A percentile compares a stretch with the other conserved stretches of the same genome.
Conservation (phyloP, 176 grass and related monocot genomes). For the Phoenix dactylifera region DNA sequence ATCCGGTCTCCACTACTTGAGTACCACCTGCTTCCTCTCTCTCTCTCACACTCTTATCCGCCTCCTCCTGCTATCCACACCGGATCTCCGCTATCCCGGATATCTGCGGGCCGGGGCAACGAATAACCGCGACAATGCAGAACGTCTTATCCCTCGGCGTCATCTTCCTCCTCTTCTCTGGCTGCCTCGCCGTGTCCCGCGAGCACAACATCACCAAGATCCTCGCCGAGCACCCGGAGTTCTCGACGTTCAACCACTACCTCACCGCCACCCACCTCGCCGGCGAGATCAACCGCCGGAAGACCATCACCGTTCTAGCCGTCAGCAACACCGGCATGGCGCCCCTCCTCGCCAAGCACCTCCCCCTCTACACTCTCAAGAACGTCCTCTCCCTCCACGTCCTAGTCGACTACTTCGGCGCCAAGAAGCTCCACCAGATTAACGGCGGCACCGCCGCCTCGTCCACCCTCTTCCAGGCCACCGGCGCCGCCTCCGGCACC, state of each 20-base stretch:
- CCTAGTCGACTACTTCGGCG: slow-evolving; percentile 43
- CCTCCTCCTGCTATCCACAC: slow-evolving; percentile 1
- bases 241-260: slow-evolving; percentile 40
- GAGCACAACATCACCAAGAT: slow-evolving; percentile 46
- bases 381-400: slow-evolving; percentile 29
- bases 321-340: slow-evolving; percentile 30
- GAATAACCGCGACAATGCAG: too few relatives aligned
- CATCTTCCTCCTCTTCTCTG: slow-evolving; percentile 20
- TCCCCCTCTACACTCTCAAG: slow-evolving; percentile 3
- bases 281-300: slow-evolving; percentile 29
- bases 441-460: not conserved
- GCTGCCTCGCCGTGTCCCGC: slow-evolving; percentile 8
- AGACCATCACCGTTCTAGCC: slow-evolving; percentile 40
- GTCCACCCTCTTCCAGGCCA: slow-evolving; percentile 37
- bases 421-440: slow-evolving; percentile 31
- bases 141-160: not conserved
- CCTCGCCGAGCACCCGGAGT: slow-evolving; percentile 29
- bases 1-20: not conserved
- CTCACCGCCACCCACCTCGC: slow-evolving; percentile 34
- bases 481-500: slow-evolving; percentile 24
- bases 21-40: not conserved
- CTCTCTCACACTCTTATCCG: slow-evolving; percentile 12
- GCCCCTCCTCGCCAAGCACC: not conserved
- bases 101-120: too few relatives aligned
- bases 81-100: too few relatives aligned